Evolutionary conservation across 2,329 filamentous ascomycete species (phyloP), one percentile per base, ranked within the genome.

Genomic region (Rosellinia necatrix): DNA sequence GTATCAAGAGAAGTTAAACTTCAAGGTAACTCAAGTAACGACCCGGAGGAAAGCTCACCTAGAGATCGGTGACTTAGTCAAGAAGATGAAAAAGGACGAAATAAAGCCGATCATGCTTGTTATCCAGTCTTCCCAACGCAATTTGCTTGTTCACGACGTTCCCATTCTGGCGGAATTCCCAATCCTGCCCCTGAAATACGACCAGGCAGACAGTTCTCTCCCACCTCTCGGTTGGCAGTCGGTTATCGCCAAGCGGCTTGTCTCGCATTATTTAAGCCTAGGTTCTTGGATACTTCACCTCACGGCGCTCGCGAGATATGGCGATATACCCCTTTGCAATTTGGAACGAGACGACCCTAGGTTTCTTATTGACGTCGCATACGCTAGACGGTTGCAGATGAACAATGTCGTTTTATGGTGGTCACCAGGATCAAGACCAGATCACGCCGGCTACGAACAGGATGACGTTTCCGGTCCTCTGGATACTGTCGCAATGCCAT

Each of bases 381-480:
- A 97, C 71, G 94, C 94, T 0, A 82, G 96, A 53, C 84, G 92
- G 15, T 77, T 99, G 48, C 91, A 96, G 68, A 88, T 90, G 63
- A 96, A 93, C 69, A 92, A 92, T 54, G 91, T 99, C 1, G 90
- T 99, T 5, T 78, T 99, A 6, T 99, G 94, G 94, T 99, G 94
- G 94, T 97, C 93, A 15, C 81, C 85, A 8, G 87, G 88, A 6
- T 86, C 93, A 0, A 85, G 89, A 48, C 94, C 96, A 1, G 94
- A 99, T 70, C 94, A 99, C 73, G 94, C 92, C 41, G 94, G 94
- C 0, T 92, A 97, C 71, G 94, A 99, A 71, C 90, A 88, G 59
- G 96, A 99, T 67, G 91, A 97, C 71, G 84, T 97, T 19, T 76
- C 90, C 0, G 90, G 90, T 0, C 84, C 90, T 2, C 81, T 97